phyloP scores from a whole-genome alignment of 495 filamentous ascomycete species.

The Talaromyces adpressus region DNA sequence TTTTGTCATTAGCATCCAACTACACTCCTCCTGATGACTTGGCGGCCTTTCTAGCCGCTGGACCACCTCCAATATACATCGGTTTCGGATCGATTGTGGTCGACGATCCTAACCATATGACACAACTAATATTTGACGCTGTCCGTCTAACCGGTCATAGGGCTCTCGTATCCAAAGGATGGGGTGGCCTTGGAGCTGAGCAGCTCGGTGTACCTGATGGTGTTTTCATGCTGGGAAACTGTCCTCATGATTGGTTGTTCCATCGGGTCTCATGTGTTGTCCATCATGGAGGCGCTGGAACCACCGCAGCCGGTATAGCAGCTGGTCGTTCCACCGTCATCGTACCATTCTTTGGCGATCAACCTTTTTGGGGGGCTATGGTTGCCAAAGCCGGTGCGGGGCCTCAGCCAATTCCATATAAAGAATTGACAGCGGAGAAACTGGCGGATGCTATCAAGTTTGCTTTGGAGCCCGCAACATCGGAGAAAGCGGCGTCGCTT shows the following conservation, averaged over 20 bases:
- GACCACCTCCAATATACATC: conserved; percentile 69
- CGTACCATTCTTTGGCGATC: conserved; percentile 81
- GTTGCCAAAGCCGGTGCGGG: conserved; percentile 66
- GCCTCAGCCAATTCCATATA: conserved; percentile 62
- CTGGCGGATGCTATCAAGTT: conserved; percentile 56
- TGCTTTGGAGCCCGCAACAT: conserved; percentile 49
- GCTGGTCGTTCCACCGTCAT: conserved; percentile 65
- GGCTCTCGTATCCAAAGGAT: conserved; percentile 73
- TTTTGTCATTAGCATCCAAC: conserved; percentile 55
- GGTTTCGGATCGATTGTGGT: conserved; percentile 81
- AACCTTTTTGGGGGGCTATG: conserved; percentile 79
- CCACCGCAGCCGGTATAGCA: conserved; percentile 67
- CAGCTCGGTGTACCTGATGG: conserved; percentile 52
- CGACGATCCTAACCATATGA: conserved; percentile 62
- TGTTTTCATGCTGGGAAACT: conserved; percentile 72
- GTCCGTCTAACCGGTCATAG: conserved; percentile 57
- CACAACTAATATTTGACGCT: conserved; percentile 61
- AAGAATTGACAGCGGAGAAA: conserved; percentile 54
- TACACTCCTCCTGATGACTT: conserved; percentile 60
- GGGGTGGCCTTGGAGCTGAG: conserved; percentile 67
- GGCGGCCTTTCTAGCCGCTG: conserved; percentile 53
- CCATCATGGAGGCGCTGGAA: conserved; percentile 79
- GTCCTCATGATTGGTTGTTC: conserved; percentile 82
- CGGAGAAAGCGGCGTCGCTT: conserved; percentile 49
- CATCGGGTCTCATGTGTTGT: conserved; percentile 66